Conservation (phyloP, 169 alveolate genomes). For the Cyclospora cayetanensis region DNA sequence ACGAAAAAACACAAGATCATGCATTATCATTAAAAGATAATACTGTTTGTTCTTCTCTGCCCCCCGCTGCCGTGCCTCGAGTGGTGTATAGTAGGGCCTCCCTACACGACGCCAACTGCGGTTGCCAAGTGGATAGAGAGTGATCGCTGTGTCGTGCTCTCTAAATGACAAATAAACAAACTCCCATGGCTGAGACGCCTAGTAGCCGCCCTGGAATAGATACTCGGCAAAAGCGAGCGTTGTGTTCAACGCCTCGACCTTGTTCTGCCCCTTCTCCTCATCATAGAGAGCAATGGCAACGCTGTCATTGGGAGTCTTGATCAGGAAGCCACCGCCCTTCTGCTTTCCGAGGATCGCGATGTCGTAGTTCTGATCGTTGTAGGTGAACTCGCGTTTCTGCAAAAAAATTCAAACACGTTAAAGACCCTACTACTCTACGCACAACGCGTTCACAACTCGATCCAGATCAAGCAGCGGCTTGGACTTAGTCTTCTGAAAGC, state of each 20-base stretch:
- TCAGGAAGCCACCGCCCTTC: constrained; percentile 77
- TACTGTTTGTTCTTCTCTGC: too few species aligned
- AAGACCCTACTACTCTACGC: too few species aligned
- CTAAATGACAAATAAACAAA: not conserved
- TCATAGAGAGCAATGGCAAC: constrained; percentile 78
- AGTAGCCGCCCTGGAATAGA: constrained; percentile 75
- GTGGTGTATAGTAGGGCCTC: too few species aligned
- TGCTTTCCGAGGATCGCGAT: constrained; percentile 36
- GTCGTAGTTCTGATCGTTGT: constrained; percentile 46
- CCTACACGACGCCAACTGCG: too few species aligned
- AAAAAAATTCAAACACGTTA: not conserved
- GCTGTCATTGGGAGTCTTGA: constrained; percentile 74
- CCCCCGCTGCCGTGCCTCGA: too few species aligned
- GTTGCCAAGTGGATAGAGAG: not conserved
- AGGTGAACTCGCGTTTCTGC: constrained; percentile 56
- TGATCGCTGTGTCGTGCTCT: too few species aligned
- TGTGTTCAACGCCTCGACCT: constrained; percentile 75
- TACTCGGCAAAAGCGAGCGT: constrained; percentile 78
- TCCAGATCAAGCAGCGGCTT: too few species aligned
- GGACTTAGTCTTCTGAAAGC: too few species aligned
- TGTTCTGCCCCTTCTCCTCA: constrained; percentile 74
- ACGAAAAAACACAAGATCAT: too few species aligned
- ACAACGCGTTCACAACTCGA: too few species aligned
- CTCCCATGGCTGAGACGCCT: too few species aligned
- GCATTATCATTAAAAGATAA: too few species aligned